phyloP scores from a whole-genome alignment of 2,329 filamentous ascomycete genomes.

The Colletotrichum sojae region DNA sequence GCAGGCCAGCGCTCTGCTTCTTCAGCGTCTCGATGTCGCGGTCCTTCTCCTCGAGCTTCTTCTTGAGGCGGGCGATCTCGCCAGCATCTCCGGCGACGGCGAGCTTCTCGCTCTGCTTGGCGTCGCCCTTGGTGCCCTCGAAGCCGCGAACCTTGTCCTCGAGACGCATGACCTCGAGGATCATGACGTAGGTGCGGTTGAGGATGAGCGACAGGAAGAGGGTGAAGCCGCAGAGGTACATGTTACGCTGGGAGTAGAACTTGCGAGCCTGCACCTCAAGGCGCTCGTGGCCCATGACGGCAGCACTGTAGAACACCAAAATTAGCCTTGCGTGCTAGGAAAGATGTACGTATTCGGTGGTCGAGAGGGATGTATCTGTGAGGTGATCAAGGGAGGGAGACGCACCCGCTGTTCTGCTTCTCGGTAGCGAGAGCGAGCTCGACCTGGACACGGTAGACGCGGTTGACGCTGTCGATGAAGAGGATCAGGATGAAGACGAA shows the following conservation, averaged over 20 bases:
- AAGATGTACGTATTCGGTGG: not conserved
- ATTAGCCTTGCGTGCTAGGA: not conserved
- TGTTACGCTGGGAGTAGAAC: slow-evolving; percentile 99
- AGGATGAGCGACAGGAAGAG: slow-evolving; percentile 98
- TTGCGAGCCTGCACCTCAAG: slow-evolving; percentile 99
- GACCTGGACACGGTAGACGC: slow-evolving; percentile 85
- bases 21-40: slow-evolving; percentile 88
- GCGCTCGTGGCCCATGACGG: slow-evolving; percentile 90
- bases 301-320: slow-evolving; percentile 58
- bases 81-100: slow-evolving; percentile 80
- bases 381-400: slow-evolving; percentile 43
- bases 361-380: not conserved
- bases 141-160: slow-evolving; percentile 92
- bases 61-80: slow-evolving; percentile 79
- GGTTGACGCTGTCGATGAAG: slow-evolving; percentile 95
- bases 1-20: slow-evolving; percentile 90
- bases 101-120: slow-evolving; percentile 80
- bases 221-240: slow-evolving; percentile 99
- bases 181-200: slow-evolving; percentile 99
- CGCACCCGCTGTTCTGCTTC: slow-evolving; percentile 65
- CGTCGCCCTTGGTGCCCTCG: slow-evolving; percentile 70
- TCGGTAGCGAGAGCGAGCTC: slow-evolving; percentile 84
- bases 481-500: slow-evolving; percentile 99
- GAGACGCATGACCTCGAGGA: slow-evolving; percentile 89
- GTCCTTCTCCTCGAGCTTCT: slow-evolving; percentile 84